A percentile compares a stretch with the other conserved stretches of the same genome.
Conservation (phyloP, 768 basidiomycete species). For the Xerocomellus chrysenteron region DNA sequence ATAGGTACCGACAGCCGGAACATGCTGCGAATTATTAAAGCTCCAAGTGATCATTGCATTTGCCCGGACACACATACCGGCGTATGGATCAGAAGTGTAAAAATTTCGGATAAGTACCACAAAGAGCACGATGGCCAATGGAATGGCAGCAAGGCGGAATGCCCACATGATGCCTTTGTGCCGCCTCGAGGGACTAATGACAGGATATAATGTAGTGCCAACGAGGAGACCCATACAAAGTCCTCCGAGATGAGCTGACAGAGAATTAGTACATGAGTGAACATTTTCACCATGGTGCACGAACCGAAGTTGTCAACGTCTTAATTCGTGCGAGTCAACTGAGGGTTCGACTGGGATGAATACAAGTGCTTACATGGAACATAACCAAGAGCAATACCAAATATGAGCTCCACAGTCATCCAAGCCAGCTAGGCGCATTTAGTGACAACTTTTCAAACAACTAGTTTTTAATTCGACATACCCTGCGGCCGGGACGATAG, state of each 20-base stretch:
- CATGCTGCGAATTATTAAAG: slow-evolving; percentile 52
- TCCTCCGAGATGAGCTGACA: slow-evolving; percentile 81
- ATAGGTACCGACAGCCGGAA: slow-evolving; percentile 84
- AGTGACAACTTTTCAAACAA: neutral
- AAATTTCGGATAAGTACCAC: slow-evolving; percentile 86
- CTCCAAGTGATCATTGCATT: neutral
- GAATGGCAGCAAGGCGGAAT: slow-evolving; percentile 71
- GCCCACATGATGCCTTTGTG: slow-evolving; percentile 72
- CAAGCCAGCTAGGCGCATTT: slow-evolving; percentile 59
- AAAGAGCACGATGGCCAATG: slow-evolving; percentile 75
- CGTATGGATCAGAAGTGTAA: slow-evolving; percentile 83
- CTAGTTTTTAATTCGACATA: slow-evolving; percentile 27
- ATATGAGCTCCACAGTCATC: slow-evolving; percentile 82
- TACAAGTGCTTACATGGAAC: slow-evolving; percentile 63
- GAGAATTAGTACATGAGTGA: neutral
- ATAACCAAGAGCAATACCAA: slow-evolving; percentile 84
- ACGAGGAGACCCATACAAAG: slow-evolving; percentile 82
- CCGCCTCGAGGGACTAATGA: slow-evolving; percentile 76
- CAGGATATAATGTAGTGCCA: slow-evolving; percentile 83
- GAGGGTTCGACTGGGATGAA: neutral
- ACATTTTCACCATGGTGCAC: slow-evolving; percentile 17
- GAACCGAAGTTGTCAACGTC: slow-evolving; percentile 90
- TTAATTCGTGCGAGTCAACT: slow-evolving; percentile 29
- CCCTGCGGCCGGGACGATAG: slow-evolving; percentile 78
- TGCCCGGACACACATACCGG: slow-evolving; percentile 47